phyloP scores from a whole-genome alignment of 169 alveolate species.

The Plasmodium knowlesi region DNA sequence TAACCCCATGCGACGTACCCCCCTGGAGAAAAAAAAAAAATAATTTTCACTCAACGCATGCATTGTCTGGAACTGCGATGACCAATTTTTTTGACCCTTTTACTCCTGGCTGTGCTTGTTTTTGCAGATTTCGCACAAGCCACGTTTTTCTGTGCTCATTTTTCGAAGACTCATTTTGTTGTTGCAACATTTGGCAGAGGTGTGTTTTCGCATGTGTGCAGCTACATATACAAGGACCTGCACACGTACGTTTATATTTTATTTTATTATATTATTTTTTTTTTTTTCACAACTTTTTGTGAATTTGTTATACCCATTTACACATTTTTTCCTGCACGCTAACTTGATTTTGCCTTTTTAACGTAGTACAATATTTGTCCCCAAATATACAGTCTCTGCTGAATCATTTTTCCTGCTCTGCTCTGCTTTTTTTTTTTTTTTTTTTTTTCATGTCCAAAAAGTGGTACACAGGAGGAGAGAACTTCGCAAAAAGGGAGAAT shows the following conservation, averaged over 20 bases:
- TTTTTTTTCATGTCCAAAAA: neutral
- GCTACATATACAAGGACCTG: neutral
- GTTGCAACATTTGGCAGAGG: neutral
- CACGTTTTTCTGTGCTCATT: neutral
- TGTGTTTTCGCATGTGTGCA: neutral
- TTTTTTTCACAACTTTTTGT: neutral
- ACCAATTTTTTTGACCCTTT: conserved; percentile 1
- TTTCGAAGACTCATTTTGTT: neutral
- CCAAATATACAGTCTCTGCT: neutral
- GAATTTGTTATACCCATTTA: neutral
- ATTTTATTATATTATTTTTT: neutral
- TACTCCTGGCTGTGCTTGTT: neutral
- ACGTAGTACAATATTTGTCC: neutral
- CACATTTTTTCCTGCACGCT: neutral
- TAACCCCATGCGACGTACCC: neutral
- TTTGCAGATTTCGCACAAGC: neutral
- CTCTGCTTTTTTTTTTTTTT: neutral
- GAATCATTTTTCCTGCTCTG: neutral
- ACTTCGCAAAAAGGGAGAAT: neutral
- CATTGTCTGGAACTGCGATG: neutral
- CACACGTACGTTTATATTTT: neutral
- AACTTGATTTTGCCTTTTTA: neutral
- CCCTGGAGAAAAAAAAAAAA: neutral
- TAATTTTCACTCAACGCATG: neutral
- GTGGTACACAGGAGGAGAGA: neutral